Percentiles rank a stretch among this genome's conserved stretches.
Evolutionary conservation across 1,284 basidiomycete species (phyloP).

Genomic region (Microbotryum lychnidis-dioicae): DNA sequence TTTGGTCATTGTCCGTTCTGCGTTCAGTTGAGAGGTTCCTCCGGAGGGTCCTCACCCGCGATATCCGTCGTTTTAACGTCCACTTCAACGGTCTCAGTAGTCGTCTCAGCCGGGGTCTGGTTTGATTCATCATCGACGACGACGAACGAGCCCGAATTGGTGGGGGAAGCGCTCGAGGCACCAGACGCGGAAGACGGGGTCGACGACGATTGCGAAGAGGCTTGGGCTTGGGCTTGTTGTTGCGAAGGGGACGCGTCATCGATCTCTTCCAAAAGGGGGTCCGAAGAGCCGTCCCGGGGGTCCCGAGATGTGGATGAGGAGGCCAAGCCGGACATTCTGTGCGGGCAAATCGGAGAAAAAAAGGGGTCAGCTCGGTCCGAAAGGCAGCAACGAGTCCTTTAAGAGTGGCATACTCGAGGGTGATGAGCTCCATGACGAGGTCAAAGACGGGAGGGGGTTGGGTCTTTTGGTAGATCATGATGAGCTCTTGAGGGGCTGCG

Average conservation of each 20-base stretch:
- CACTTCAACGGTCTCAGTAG: constrained; percentile 1
- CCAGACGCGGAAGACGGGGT: background rate
- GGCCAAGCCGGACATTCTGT: background rate
- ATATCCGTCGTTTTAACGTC: background rate
- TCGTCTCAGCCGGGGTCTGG: background rate
- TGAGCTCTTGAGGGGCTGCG: constrained; percentile 24
- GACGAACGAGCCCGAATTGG: constrained; percentile 16
- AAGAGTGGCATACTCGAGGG: constrained; percentile 57
- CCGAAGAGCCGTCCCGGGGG: constrained; percentile 6
- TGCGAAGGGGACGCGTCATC: background rate
- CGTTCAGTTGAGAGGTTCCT: constrained; percentile 7
- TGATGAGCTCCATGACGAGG: constrained; percentile 80
- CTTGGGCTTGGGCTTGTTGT: background rate
- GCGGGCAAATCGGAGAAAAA: background rate
- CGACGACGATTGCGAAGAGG: background rate
- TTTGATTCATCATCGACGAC: constrained; percentile 18
- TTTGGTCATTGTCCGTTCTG: too few species aligned
- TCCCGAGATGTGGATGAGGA: background rate
- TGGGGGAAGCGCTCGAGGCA: background rate
- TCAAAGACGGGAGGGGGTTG: constrained; percentile 79
- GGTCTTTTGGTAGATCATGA: constrained; percentile 75
- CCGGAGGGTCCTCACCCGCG: constrained; percentile 18
- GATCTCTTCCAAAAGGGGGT: constrained; percentile 2
- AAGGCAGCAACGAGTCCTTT: constrained; percentile 3
- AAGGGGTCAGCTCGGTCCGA: background rate